Evolutionary conservation across 495 filamentous ascomycete genomes (phyloP).

Genomic region (Podospora tetraspora): DNA sequence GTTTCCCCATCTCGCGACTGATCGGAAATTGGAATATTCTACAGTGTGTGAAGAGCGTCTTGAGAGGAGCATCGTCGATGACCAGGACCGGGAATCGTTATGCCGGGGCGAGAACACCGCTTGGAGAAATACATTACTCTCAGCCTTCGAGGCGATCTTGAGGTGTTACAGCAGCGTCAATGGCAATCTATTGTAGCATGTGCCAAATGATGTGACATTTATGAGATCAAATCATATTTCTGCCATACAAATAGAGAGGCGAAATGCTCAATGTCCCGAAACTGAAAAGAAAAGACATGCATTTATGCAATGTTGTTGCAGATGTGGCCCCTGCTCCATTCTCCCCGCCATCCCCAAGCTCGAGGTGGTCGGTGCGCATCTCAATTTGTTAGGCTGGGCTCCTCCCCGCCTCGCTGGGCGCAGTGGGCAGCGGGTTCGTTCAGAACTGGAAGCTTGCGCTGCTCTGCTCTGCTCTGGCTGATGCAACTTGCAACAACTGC

Average conservation of each 20-base stretch:
- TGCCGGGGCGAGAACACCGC: neutral
- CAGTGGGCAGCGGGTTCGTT: neutral
- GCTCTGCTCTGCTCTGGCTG: neutral
- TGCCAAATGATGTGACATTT: neutral
- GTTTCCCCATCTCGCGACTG: neutral
- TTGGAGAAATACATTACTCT: neutral
- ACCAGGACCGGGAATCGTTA: neutral
- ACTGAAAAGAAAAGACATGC: neutral
- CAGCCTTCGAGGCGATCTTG: neutral
- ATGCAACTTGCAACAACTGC: neutral
- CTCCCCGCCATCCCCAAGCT: neutral
- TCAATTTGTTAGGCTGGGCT: neutral
- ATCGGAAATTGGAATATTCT: neutral
- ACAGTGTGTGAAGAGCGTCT: neutral
- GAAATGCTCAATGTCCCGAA: neutral
- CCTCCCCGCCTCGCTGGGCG: neutral
- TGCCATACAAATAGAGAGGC: neutral
- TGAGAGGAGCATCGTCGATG: neutral
- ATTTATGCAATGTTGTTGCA: neutral
- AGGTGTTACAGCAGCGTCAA: neutral
- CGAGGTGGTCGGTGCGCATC: neutral
- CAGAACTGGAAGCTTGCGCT: neutral
- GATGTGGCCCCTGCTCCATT: neutral
- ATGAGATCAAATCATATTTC: neutral
- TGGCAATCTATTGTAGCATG: neutral